Conservation (phyloP, 1,284 basidiomycete species). For the Cutaneotrichosporon sp. region DNA sequence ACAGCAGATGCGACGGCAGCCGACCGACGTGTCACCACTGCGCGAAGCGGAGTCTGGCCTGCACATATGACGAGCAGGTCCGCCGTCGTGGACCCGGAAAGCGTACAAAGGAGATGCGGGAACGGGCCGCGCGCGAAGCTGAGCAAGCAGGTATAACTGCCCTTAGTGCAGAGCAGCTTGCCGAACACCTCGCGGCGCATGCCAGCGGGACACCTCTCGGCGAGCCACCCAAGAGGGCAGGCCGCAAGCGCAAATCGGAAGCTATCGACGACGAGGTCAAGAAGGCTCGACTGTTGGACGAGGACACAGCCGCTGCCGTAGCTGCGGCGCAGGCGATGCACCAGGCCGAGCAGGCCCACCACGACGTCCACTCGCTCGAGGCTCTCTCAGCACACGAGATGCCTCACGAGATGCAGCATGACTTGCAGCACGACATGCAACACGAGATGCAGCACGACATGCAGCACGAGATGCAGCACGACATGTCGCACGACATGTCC, state of each 20-base stretch:
- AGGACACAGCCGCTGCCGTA: conserved; percentile 21
- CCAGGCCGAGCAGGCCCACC: not conserved
- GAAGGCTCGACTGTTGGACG: conserved; percentile 20
- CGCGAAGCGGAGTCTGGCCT: conserved; percentile 38
- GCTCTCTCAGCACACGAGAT: not conserved
- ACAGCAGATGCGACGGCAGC: conserved; percentile 38
- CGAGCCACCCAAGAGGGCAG: conserved; percentile 23
- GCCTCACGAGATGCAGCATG: not conserved
- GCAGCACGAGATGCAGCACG: conserved; percentile 7
- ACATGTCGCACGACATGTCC: not conserved
- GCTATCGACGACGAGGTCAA: conserved; percentile 22
- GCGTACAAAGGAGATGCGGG: conserved; percentile 52
- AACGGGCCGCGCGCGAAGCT: conserved; percentile 42
- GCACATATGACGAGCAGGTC: conserved; percentile 52
- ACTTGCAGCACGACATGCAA: not conserved
- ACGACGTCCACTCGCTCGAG: conserved; percentile 12
- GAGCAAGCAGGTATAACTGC: conserved; percentile 34
- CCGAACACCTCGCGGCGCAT: conserved; percentile 19
- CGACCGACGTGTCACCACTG: conserved; percentile 44
- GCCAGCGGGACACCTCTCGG: conserved; percentile 9
- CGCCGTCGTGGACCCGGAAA: conserved; percentile 55
- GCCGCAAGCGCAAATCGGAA: conserved; percentile 27
- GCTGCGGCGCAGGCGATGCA: conserved; percentile 19
- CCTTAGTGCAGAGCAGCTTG: conserved; percentile 17
- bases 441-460: conserved; percentile 14